These are phyloP conservation scores for Akanthomyces uredinophilus DNA, from an alignment of 2,329 filamentous ascomycete species.

Conservation along the genomic window DNA sequence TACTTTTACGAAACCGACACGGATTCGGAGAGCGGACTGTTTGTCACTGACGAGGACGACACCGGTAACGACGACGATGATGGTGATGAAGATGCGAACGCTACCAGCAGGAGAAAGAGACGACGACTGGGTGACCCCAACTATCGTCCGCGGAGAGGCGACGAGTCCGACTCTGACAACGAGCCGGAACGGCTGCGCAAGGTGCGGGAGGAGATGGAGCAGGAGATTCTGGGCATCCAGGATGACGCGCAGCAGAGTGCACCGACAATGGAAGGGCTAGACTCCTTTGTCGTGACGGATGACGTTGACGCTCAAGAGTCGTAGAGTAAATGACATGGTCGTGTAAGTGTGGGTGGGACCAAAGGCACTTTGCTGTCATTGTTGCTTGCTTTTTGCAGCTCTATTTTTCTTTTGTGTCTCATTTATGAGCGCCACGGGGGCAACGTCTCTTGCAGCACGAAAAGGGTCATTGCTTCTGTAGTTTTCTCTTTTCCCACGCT, in stretches of 20 bases:
- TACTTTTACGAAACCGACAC: neutral
- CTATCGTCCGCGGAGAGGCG: neutral
- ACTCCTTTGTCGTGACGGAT: neutral
- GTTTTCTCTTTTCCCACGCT: neutral
- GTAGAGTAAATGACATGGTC: neutral
- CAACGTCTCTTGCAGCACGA: neutral
- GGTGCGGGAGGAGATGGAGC: neutral
- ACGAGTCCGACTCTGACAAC: slow-evolving; percentile 1
- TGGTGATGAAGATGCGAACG: neutral
- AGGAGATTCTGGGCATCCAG: slow-evolving; percentile 1
- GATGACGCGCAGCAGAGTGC: neutral
- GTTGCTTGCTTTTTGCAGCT: neutral
- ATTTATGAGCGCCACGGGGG: neutral
- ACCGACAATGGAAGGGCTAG: neutral
- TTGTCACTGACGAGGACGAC: neutral
- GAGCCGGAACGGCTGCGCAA: neutral
- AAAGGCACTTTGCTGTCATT: neutral
- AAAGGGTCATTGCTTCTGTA: neutral
- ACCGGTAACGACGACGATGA: neutral
- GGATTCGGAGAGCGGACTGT: neutral
- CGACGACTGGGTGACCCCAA: neutral
- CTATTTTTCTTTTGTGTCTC: neutral
- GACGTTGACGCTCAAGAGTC: neutral
- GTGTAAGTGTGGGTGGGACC: neutral
- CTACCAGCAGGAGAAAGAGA: neutral